A percentile compares a stretch with the other conserved stretches of the same genome.
phyloP scores from a whole-genome alignment of 2,329 filamentous ascomycete species.

The Claviceps arundinis region DNA sequence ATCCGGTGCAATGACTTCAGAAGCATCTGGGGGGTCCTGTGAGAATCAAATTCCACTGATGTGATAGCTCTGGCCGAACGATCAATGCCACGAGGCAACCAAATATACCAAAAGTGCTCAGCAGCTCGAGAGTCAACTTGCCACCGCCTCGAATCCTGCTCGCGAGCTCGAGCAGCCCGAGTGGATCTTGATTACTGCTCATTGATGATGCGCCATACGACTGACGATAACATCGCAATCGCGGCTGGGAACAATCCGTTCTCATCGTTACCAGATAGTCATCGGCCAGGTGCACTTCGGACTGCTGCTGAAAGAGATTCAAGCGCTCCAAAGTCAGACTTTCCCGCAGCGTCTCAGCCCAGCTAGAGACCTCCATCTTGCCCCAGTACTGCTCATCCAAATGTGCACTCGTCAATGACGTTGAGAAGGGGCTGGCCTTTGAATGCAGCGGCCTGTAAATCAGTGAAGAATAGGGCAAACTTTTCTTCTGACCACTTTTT shows the following conservation, averaged over 20 bases:
- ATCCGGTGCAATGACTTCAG: background rate
- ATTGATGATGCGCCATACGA: background rate
- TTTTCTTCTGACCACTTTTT: slow-evolving; percentile 8
- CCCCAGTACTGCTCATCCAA: slow-evolving; percentile 14
- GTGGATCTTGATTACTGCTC: slow-evolving; percentile 51
- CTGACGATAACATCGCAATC: background rate
- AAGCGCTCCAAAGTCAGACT: slow-evolving; percentile 22
- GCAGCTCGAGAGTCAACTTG: slow-evolving; percentile 56
- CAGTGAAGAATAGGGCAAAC: slow-evolving; percentile 5
- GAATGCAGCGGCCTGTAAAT: background rate
- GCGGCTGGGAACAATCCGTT: background rate
- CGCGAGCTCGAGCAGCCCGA: slow-evolving; percentile 61
- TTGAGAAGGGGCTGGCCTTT: too few relatives aligned
- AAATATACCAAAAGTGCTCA: slow-evolving; percentile 61
- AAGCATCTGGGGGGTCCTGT: background rate
- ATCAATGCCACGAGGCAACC: slow-evolving; percentile 59
- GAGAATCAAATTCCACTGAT: slow-evolving; percentile 6
- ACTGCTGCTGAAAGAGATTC: slow-evolving; percentile 5
- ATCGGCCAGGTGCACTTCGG: background rate
- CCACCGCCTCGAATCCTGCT: slow-evolving; percentile 52
- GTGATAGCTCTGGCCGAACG: slow-evolving; percentile 13
- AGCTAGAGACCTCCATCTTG: slow-evolving; percentile 22
- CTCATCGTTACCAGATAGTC: slow-evolving; percentile 7
- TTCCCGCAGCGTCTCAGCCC: slow-evolving; percentile 23
- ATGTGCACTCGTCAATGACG: background rate